A percentile compares a stretch with the other conserved stretches of the same genome.
These are phyloP conservation scores for Oryza meyeriana DNA, from an alignment of 176 grass and related monocot genomes.

Conservation along the genomic window DNA sequence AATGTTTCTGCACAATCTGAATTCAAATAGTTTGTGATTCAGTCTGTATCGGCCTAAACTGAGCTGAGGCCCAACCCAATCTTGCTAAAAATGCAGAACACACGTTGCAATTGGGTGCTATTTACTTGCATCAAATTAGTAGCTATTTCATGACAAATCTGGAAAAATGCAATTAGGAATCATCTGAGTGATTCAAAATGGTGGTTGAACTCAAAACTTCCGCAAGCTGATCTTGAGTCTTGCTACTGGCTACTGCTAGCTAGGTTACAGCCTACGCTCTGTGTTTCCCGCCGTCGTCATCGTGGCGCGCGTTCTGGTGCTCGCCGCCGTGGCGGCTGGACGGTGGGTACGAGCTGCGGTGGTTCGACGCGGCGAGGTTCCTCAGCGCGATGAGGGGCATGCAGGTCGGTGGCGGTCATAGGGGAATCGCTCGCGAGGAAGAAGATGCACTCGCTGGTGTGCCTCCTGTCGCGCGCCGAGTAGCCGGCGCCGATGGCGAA, in stretches of 20 bases:
- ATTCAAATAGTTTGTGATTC: too few species aligned
- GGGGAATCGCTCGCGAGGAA: constrained; percentile 69
- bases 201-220: background rate
- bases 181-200: background rate
- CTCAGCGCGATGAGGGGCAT: constrained; percentile 15
- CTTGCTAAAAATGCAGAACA: too few species aligned
- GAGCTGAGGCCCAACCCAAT: too few species aligned
- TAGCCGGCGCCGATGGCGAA: background rate
- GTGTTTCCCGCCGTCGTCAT: background rate
- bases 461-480: constrained; percentile 42
- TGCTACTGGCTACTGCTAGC: background rate
- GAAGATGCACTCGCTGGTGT: constrained; percentile 68
- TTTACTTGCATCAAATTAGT: too few species aligned
- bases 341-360: constrained; percentile 39
- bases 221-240: too few species aligned
- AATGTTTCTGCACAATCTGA: too few species aligned
- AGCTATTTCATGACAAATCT: background rate
- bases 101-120: background rate
- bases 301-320: background rate
- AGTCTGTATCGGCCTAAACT: too few species aligned
- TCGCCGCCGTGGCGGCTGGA: constrained; percentile 29
- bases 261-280: background rate
- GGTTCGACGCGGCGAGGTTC: constrained; percentile 41
- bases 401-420: constrained; percentile 56
- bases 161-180: background rate